Evolutionary conservation across 345 rosid species (phyloP), one percentile per base, ranked within the genome.

Genomic region (Arabidopsis thaliana): DNA sequence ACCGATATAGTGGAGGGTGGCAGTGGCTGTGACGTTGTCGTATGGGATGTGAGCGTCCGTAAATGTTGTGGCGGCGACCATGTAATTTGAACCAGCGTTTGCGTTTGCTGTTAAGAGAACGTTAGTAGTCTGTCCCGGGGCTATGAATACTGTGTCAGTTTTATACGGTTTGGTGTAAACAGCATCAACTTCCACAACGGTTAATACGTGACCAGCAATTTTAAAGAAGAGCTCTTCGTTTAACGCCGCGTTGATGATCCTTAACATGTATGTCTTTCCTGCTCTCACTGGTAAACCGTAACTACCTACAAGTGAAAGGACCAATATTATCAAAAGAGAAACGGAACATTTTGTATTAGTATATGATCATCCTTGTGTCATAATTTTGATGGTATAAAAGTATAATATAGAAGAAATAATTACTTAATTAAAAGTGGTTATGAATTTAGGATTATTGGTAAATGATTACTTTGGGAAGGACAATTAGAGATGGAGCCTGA

Each of bases 231-330:
- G 87, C 80, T 89, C 90, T 16, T 88, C 89, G 71, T 89, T 91
- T 36, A 94, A 85, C 12, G 92, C 98, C 6, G 98, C 93, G 34
- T 88, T 91, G 75, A 94, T 76, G 32, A 94, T 78, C 28, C 97
- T 74, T 56, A 94, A 82, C 93, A 90, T 75, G 85, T 94, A 91
- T 5, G 87, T 86, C 52, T 84, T 87, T 0, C 89, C 93, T 0
- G 81, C 55, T 75, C 75, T 51, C 6, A 93, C 96, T 0, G 81
- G 62, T 37, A 93, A 74, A 10, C 72, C 67, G 5, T 76, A 76
- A 16, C 33, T 24, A 52, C 32, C 79, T 76, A 60, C 44, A 69
- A 23, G 32, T 11, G 2, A 49, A 58, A 20, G 28, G 0, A 6
- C 22, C 3, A 48, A 34, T 34, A 58, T 33, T 1, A 33, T 34